A percentile compares a stretch with the other conserved stretches of the same genome.
Conservation (phyloP, 768 basidiomycete genomes). For the Rhodosporidiobolus sp. region DNA sequence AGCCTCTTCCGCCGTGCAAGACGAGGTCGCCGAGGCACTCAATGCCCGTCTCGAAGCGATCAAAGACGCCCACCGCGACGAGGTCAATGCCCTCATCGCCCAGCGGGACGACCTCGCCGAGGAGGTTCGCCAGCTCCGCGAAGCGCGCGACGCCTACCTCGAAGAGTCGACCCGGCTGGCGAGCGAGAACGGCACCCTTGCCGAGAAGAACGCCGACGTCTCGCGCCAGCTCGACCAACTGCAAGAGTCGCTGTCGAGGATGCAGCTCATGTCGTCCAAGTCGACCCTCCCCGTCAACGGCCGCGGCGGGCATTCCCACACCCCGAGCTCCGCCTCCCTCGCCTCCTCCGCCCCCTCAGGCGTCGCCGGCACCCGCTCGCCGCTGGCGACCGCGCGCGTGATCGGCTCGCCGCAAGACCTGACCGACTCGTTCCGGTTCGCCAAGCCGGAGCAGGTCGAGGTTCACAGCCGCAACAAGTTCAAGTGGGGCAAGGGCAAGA, state of each 20-base stretch:
- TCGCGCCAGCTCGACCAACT: constrained; percentile 66
- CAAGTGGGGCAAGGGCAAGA: constrained; percentile 48
- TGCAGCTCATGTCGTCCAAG: constrained; percentile 21
- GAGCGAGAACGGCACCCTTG: constrained; percentile 86
- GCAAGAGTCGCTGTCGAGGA: constrained; percentile 45
- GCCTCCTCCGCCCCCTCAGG: constrained; percentile 7
- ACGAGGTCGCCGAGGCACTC: constrained; percentile 61
- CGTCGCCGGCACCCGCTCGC: constrained; percentile 20
- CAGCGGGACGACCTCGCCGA: constrained; percentile 73
- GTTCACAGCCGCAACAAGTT: constrained; percentile 45
- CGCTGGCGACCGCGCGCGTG: constrained; percentile 25
- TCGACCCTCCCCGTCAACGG: constrained; percentile 1
- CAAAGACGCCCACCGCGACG: constrained; percentile 80
- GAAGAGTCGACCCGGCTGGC: constrained; percentile 90
- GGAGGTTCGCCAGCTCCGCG: constrained; percentile 82
- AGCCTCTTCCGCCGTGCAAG: constrained; percentile 6
- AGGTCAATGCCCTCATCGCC: constrained; percentile 76
- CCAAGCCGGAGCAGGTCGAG: constrained; percentile 44
- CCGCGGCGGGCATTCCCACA: constrained; percentile 44
- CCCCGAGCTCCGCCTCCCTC: constrained; percentile 33
- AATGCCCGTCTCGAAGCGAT: constrained; percentile 80
- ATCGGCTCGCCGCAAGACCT: constrained; percentile 23
- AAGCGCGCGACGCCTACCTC: constrained; percentile 76
- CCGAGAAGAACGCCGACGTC: constrained; percentile 79
- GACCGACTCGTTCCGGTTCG: constrained; percentile 22